Base-by-base conservation (phyloP, 495 filamentous ascomycete genomes). In the Lophium mytilinum region DNA sequence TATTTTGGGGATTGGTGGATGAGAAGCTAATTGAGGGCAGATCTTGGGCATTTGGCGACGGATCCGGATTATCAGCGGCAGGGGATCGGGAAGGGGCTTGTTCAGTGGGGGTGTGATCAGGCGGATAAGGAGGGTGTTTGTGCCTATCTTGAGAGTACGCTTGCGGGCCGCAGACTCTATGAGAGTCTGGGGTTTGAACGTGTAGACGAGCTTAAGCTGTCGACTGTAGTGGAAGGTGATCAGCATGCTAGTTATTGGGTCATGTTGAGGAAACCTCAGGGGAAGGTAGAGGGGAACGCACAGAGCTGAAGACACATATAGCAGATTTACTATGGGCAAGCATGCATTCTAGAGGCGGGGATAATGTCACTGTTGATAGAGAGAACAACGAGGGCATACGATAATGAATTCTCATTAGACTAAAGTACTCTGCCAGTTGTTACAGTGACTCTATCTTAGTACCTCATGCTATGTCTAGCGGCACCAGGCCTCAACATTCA, bases 111-210 rank as follows among this genome's bases (percentile, higher is more conserved):
- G 0, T 55, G 76, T 7, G 60, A 69, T 24, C 70, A 69, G 61
- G 80, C 78, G 7, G 81, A 84, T 66, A 64, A 68, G 17, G 71
- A 66, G 14, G 71, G 72, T 0, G 58, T 69, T 21, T 71, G 73
- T 46, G 64, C 76, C 5, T 85, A 78, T 67, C 61, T 85, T 5
- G 80, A 83, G 54, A 76, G 78, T 0, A 80, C 79, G 35, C 74
- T 71, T 7, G 70, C 69, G 9, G 81, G 81, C 9, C 69, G 69
- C 37, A 66, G 68, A 9, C 21, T 86, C n/a, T 86, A 85, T 69
- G 52, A 74, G 48, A 75, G 73, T 57, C 62, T 74, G 58, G 82
- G 83, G 9, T 84, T 79, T 69, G 61, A 71, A 54, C 59, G 66
- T 9, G 55, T 76, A 7, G 75, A 78, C 39, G 69, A 69, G 19